Base-by-base conservation (phyloP, 169 alveolate species). In the Cryptosporidium parvum region DNA sequence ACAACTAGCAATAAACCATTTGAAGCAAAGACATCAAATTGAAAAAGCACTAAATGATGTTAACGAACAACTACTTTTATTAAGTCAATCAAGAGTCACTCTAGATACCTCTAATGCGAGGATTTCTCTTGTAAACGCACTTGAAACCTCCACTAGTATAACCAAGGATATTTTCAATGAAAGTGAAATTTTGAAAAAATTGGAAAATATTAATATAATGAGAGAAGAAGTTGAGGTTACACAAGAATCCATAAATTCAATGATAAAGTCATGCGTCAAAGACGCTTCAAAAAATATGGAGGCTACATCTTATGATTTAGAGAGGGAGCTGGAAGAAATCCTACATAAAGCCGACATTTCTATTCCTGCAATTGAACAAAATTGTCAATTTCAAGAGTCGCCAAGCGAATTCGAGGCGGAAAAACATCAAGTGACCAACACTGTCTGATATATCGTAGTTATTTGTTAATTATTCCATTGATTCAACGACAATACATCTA, bases 1-100 rank as follows among this genome's bases (percentile, higher is more conserved):
- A 37, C 89, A 80, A 14, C 52, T 80, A 8, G 89, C 89, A 23
- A 80, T 80, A 42, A 80, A 80, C 29, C 89, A 80, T 65, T 52
- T 80, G 6, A 80, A 80, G 45, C 75, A 58, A 65, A 80, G 45
- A 62, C 75, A 26, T 12, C 73, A 80, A 42, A 80, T 80, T 80
- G 89, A 80, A 48, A 80, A 45, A 37, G 89, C 89, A 9, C 23
- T 80, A 18, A 45, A 35, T 29, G 89, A 80, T 18, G 26, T 80
- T 26, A 80, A 80, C 62, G 89, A 80, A 23, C 89, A 80, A 39
- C 75, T 80, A 10, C 67, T 80, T 16, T 5, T 80, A 14, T 31
- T 80, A 23, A 62, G 75, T 35, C 73, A 80, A 12, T 80, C 89
- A 23, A 80, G 29, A 48, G 89, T 80, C 65, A 67, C 35, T 12